Base-by-base conservation (phyloP, 441 rosid species). In the Jatropha podagrica region DNA sequence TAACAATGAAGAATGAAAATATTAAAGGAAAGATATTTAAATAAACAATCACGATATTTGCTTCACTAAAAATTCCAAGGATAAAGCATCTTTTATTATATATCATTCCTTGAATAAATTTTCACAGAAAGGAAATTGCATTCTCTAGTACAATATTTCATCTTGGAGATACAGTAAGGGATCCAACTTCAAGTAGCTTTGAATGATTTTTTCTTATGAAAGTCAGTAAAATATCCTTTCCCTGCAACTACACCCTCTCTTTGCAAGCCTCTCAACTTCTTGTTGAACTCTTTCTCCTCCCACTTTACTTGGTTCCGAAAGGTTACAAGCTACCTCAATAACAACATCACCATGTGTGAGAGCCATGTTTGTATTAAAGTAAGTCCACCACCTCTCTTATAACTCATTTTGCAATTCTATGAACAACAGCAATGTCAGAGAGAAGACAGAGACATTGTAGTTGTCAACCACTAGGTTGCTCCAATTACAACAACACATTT, bases 331-430 rank as follows among this genome's bases (percentile, higher is more conserved):
- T 32, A 95, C 97, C 83, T 93, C 99, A 56, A 81, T 90, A 23
- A 88, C 78, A 52, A 81, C 85, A 72, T 86, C 86, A 42, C 86
- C 8, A 5, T 44, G 93, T 67, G 83, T 84, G 63, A 95, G 91
- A 40, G 96, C 98, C 99, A 95, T 93, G 97, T 92, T 85, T 95
- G 97, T 60, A 95, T 97, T 11, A 89, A 87, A 65, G 82, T 78
- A 77, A 93, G 87, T 11, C 99, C 96, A 0, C 95, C 97, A 72
- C 97, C 91, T 83, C 97, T 88, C 76, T 85, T 90, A 61, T 89
- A 0, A 82, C 89, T 76, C 68, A 81, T 81, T 89, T 90, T 26
- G 97, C 89, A 32, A 93, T 78, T 81, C 87, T 84, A 72, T 81
- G 83, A 74, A 90, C 90, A 52, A 91, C 74, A 49, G 81, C 81